A percentile compares a stretch with the other conserved stretches of the same genome.
Conservation (phyloP, 192 early-diverging fungal genomes). For the Thamnidium elegans region DNA sequence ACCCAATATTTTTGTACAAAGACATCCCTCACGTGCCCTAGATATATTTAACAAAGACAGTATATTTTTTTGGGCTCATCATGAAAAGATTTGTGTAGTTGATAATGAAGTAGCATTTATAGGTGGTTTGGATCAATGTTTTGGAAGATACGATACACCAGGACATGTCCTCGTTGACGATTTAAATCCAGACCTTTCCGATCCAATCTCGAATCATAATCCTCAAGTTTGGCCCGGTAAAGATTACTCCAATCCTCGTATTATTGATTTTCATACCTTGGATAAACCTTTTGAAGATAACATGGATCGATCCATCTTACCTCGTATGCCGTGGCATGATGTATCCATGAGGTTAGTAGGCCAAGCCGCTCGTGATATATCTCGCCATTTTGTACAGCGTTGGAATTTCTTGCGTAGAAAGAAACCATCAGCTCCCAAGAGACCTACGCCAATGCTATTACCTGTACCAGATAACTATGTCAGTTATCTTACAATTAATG, state of each 20-base stretch:
- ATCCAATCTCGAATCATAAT: constrained; percentile 26
- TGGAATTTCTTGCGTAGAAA: constrained; percentile 74
- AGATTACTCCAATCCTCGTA: constrained; percentile 82
- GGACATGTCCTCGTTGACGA: constrained; percentile 68
- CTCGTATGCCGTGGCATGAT: constrained; percentile 89
- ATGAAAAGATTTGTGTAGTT: constrained; percentile 75
- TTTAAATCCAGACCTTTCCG: constrained; percentile 35
- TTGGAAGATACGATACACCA: constrained; percentile 78
- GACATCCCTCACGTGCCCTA: constrained; percentile 68
- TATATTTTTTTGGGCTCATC: constrained; percentile 78
- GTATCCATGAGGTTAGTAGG: constrained; percentile 73
- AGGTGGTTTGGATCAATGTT: constrained; percentile 83
- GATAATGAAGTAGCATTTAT: constrained; percentile 80
- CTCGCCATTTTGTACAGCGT: constrained; percentile 80
- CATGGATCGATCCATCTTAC: constrained; percentile 46
- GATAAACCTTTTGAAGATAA: constrained; percentile 48
- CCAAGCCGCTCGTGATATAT: constrained; percentile 71
- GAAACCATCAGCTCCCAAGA: constrained; percentile 54
- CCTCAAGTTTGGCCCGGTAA: constrained; percentile 56
- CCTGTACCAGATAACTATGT: constrained; percentile 61
- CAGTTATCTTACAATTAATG: constrained; percentile 40
- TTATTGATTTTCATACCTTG: constrained; percentile 67
- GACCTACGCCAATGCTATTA: constrained; percentile 62
- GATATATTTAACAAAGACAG: constrained; percentile 61
- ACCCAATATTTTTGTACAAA: constrained; percentile 74